Evolutionary conservation across 148 eudicot genomes (phyloP).

Genomic region (Vaccinium vitisidaea): DNA sequence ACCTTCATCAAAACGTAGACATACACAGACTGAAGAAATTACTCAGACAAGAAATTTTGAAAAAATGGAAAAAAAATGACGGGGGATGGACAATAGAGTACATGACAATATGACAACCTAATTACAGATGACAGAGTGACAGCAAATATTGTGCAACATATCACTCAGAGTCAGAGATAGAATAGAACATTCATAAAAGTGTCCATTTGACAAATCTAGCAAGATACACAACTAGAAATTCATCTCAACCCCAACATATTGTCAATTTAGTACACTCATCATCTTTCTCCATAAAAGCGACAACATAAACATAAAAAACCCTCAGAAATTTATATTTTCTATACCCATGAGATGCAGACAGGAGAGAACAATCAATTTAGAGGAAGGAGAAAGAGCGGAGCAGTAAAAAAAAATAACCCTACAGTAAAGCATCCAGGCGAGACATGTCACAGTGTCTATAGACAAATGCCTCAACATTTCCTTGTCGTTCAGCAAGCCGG

Average conservation of each 20-base stretch:
- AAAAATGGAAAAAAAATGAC: neutral
- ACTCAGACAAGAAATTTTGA: neutral
- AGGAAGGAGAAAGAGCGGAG: neutral
- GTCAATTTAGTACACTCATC: neutral
- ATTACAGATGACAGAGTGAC: neutral
- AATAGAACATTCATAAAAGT: neutral
- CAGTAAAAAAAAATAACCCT: constrained; percentile 24
- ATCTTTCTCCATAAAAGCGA: neutral
- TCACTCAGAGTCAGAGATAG: too few relatives aligned
- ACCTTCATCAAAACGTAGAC: neutral
- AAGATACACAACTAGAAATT: neutral
- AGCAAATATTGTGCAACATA: neutral
- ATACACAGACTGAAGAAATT: neutral
- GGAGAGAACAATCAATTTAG: neutral
- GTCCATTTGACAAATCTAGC: neutral
- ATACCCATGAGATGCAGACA: constrained; percentile 7
- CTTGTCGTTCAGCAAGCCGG: constrained; percentile 83
- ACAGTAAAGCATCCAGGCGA: constrained; percentile 82
- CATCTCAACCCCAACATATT: neutral
- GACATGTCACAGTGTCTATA: constrained; percentile 88
- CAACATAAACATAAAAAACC: neutral
- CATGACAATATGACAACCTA: neutral
- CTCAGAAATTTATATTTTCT: neutral
- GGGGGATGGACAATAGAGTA: neutral
- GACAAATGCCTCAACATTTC: constrained; percentile 61